Percentiles rank a stretch among this genome's conserved stretches.
These are phyloP conservation scores for Obba rivulosa DNA, from an alignment of 768 basidiomycete genomes.

Conservation along the genomic window DNA sequence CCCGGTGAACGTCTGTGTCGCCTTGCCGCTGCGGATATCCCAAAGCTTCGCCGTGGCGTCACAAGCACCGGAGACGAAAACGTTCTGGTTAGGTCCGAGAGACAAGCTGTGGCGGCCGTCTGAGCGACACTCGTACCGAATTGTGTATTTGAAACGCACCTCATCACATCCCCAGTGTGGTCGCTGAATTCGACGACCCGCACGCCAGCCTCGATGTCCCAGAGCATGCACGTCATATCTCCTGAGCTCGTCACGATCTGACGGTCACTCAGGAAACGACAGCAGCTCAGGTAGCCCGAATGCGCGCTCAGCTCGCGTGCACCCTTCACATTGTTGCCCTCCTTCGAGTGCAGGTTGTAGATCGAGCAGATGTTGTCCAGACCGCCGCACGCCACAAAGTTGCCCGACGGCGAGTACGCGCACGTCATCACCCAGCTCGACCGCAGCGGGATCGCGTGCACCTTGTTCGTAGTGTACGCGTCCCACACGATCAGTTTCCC, in stretches of 20 bases:
- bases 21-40: slow-evolving; percentile 97
- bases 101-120: slow-evolving; percentile 60
- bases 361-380: slow-evolving; percentile 99
- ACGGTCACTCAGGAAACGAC: slow-evolving; percentile 96
- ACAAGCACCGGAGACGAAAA: slow-evolving; percentile 99
- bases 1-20: slow-evolving; percentile 97
- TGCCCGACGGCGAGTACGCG: slow-evolving; percentile 95
- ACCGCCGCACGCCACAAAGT: slow-evolving; percentile 97
- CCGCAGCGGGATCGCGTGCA: slow-evolving; percentile 95
- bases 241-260: slow-evolving; percentile 98
- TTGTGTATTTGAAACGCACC: slow-evolving; percentile 45
- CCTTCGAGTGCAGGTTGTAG: slow-evolving; percentile 86
- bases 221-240: slow-evolving; percentile 99
- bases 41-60: slow-evolving; percentile 98
- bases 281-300: slow-evolving; percentile 96
- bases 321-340: slow-evolving; percentile 74
- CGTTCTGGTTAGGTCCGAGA: slow-evolving; percentile 87
- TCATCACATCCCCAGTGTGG: slow-evolving; percentile 99
- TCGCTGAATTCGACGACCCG: slow-evolving; percentile 98
- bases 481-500: slow-evolving; percentile 99
- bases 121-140: slow-evolving; percentile 2
- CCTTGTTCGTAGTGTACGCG: slow-evolving; percentile 99
- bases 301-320: slow-evolving; percentile 95
- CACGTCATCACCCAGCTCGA: slow-evolving; percentile 99
- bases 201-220: slow-evolving; percentile 98